Conservation (phyloP, 495 filamentous ascomycete species). For the Daldinia decipiens region DNA sequence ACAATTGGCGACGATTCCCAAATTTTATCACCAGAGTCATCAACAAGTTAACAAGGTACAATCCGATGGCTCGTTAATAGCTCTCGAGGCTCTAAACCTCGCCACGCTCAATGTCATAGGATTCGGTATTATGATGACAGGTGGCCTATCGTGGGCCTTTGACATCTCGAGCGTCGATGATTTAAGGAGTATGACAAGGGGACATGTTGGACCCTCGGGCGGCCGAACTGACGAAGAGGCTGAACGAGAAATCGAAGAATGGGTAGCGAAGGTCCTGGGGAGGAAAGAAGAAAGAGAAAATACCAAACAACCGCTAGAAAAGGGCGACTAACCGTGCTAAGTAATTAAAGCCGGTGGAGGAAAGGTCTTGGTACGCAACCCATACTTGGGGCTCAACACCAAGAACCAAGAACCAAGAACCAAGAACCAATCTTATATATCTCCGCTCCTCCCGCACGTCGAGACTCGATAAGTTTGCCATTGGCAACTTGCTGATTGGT, state of each 20-base stretch:
- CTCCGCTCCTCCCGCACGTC: constrained; percentile 7
- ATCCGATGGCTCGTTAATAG: constrained; percentile 61
- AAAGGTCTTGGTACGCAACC: background rate
- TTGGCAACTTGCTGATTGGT: constrained; percentile 10
- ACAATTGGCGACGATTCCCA: constrained; percentile 63
- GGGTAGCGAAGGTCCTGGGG: constrained; percentile 68
- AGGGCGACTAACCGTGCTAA: constrained; percentile 19
- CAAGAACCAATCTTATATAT: constrained; percentile 12
- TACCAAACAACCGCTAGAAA: constrained; percentile 14
- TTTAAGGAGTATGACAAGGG: constrained; percentile 62
- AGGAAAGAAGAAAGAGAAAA: constrained; percentile 57
- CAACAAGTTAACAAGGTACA: constrained; percentile 36
- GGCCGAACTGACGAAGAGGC: constrained; percentile 63
- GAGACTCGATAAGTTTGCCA: background rate
- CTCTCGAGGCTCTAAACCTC: constrained; percentile 81
- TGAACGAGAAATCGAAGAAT: constrained; percentile 76
- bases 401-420: constrained; percentile 12
- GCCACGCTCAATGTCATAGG: constrained; percentile 83
- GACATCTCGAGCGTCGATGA: constrained; percentile 79
- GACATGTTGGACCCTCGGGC: constrained; percentile 58
- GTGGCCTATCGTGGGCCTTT: constrained; percentile 74
- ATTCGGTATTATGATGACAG: constrained; percentile 72
- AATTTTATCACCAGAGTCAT: constrained; percentile 73
- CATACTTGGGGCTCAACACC: constrained; percentile 5
- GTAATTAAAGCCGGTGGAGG: constrained; percentile 9